A percentile compares a stretch with the other conserved stretches of the same genome.
Conservation (phyloP, 31 red algal genomes). For the Endocladia muricata region DNA sequence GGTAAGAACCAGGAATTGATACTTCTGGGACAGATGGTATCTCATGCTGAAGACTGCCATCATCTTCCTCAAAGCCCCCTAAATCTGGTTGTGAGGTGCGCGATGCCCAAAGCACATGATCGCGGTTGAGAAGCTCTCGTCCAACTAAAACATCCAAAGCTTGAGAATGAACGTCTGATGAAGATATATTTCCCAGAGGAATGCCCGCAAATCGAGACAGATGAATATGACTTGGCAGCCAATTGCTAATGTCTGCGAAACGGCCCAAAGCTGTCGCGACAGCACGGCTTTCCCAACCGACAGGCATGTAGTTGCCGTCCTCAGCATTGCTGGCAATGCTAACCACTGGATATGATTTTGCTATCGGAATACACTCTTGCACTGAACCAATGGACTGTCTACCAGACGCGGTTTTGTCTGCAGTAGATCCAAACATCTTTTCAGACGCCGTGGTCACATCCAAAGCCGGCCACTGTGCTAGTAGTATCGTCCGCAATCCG, state of each 20-base stretch:
- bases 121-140: slow-evolving; percentile 63
- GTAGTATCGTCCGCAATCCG: slow-evolving; percentile 49
- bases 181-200: slow-evolving; percentile 81
- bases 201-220: slow-evolving; percentile 65
- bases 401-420: background rate
- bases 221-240: slow-evolving; percentile 50
- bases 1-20: slow-evolving; percentile 60
- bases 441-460: slow-evolving; percentile 37
- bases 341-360: slow-evolving; percentile 65
- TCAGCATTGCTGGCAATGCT: slow-evolving; percentile 41
- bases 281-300: slow-evolving; percentile 77
- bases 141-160: slow-evolving; percentile 82
- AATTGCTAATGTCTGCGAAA: slow-evolving; percentile 49
- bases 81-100: slow-evolving; percentile 60
- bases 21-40: slow-evolving; percentile 53
- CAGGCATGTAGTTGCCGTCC: slow-evolving; percentile 71
- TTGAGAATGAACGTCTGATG: slow-evolving; percentile 62
- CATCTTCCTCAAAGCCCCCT: slow-evolving; percentile 82
- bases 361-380: slow-evolving; percentile 53
- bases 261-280: slow-evolving; percentile 42
- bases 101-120: slow-evolving; percentile 86
- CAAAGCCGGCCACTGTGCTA: slow-evolving; percentile 70
- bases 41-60: slow-evolving; percentile 48
- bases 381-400: slow-evolving; percentile 17
- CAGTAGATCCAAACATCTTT: slow-evolving; percentile 43